Evolutionary conservation across 345 rosid species (phyloP).

Genomic region (Citrus sp.): DNA sequence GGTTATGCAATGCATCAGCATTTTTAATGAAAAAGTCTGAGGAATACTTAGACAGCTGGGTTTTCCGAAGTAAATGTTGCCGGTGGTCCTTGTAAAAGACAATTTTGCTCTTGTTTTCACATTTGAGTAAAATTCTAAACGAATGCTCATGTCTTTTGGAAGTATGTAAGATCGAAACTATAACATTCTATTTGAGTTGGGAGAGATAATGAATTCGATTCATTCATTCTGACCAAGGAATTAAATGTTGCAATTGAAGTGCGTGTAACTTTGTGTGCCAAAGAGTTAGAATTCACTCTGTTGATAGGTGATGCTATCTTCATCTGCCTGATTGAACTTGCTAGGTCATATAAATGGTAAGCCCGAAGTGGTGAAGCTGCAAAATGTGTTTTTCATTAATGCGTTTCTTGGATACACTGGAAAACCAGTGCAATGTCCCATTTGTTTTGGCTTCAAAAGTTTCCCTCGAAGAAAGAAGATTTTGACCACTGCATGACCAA

Average conservation of each 20-base stretch:
- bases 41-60: background rate
- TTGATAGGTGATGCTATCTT: background rate
- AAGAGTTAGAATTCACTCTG: background rate
- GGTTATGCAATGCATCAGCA: background rate
- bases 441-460: background rate
- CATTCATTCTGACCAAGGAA: background rate
- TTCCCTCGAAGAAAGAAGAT: background rate
- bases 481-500: background rate
- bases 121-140: background rate
- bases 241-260: background rate
- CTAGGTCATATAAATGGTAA: background rate
- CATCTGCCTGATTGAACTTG: background rate
- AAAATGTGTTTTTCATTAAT: background rate
- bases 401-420: background rate
- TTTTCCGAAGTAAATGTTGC: background rate
- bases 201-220: background rate
- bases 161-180: background rate
- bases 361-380: background rate
- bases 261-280: background rate
- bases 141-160: background rate
- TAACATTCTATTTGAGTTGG: background rate
- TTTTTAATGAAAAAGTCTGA: background rate
- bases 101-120: background rate
- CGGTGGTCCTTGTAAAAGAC: background rate
- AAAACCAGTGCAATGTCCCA: background rate